Percentiles rank a stretch among this genome's conserved stretches.
These are phyloP conservation scores for Beauveria pseudobassiana DNA, from an alignment of 2,329 filamentous ascomycete species.

Conservation along the genomic window DNA sequence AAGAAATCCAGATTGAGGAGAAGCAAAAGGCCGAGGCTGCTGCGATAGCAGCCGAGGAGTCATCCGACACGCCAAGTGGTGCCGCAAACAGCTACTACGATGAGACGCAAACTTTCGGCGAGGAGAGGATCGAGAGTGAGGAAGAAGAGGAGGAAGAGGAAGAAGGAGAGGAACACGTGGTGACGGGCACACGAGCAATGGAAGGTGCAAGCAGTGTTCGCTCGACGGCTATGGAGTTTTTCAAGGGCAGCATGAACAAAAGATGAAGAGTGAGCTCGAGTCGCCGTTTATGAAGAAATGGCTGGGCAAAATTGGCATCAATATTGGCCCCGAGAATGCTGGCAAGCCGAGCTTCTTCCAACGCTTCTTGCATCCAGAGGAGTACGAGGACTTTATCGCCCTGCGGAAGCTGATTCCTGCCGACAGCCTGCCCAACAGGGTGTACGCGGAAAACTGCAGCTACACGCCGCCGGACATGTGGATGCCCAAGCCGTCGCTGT, in stretches of 20 bases:
- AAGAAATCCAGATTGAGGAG: conserved; percentile 37
- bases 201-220: conserved; percentile 31
- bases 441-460: conserved; percentile 53
- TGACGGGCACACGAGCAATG: conserved; percentile 22
- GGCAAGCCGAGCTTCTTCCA: conserved; percentile 44
- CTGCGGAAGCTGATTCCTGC: conserved; percentile 63
- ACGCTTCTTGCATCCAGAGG: conserved; percentile 71
- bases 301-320: conserved; percentile 21
- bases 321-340: conserved; percentile 19
- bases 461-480: conserved; percentile 61
- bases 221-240: conserved; percentile 24
- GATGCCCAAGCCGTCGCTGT: conserved; percentile 60
- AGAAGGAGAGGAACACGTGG: conserved; percentile 16
- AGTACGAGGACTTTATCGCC: conserved; percentile 63
- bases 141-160: conserved; percentile 24
- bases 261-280: conserved; percentile 19
- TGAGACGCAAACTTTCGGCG: conserved; percentile 13
- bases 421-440: conserved; percentile 32
- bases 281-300: conserved; percentile 22
- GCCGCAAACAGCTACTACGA: conserved; percentile 30
- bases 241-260: conserved; percentile 31
- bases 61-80: conserved; percentile 16
- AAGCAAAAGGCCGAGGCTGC: conserved; percentile 36
- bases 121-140: conserved; percentile 8
- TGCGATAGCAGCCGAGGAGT: conserved; percentile 18